Percentiles rank a stretch among this genome's conserved stretches.
Conservation (phyloP, 805 yeast species). For the Clavispora vitiphila region DNA sequence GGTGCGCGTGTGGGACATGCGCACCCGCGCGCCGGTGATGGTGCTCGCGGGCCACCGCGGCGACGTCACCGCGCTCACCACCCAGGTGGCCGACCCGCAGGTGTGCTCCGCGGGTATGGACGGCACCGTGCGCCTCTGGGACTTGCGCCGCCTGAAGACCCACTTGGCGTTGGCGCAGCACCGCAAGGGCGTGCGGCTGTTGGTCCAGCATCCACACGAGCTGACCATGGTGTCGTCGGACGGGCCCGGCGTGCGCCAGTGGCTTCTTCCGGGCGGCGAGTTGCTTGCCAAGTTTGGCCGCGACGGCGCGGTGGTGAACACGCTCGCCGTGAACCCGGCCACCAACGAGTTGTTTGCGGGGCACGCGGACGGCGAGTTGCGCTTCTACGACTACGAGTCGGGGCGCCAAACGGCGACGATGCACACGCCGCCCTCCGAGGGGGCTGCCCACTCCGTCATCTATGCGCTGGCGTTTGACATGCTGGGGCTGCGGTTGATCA, state of each 20-base stretch:
- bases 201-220: slow-evolving; percentile 64
- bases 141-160: slow-evolving; percentile 72
- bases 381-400: slow-evolving; percentile 70
- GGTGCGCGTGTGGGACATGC: slow-evolving; percentile 88
- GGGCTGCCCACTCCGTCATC: slow-evolving; percentile 66
- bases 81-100: slow-evolving; percentile 80
- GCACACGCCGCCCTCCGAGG: slow-evolving; percentile 57
- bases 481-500: slow-evolving; percentile 74
- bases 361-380: slow-evolving; percentile 74
- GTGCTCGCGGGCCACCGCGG: slow-evolving; percentile 77
- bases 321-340: slow-evolving; percentile 60
- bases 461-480: slow-evolving; percentile 69
- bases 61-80: slow-evolving; percentile 63
- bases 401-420: slow-evolving; percentile 60
- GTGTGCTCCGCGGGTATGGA: slow-evolving; percentile 80
- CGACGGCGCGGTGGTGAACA: slow-evolving; percentile 53
- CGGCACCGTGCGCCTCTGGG: slow-evolving; percentile 86
- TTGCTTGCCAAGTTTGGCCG: slow-evolving; percentile 54
- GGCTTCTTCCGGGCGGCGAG: slow-evolving; percentile 76
- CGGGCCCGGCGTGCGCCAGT: slow-evolving; percentile 75
- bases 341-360: slow-evolving; percentile 69
- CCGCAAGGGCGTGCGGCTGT: slow-evolving; percentile 70
- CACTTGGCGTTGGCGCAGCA: slow-evolving; percentile 77
- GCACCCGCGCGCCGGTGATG: slow-evolving; percentile 71
- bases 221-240: slow-evolving; percentile 77